These are phyloP conservation scores for Aspergillus taichungensis DNA, from an alignment of 495 filamentous ascomycete species.

Conservation along the genomic window DNA sequence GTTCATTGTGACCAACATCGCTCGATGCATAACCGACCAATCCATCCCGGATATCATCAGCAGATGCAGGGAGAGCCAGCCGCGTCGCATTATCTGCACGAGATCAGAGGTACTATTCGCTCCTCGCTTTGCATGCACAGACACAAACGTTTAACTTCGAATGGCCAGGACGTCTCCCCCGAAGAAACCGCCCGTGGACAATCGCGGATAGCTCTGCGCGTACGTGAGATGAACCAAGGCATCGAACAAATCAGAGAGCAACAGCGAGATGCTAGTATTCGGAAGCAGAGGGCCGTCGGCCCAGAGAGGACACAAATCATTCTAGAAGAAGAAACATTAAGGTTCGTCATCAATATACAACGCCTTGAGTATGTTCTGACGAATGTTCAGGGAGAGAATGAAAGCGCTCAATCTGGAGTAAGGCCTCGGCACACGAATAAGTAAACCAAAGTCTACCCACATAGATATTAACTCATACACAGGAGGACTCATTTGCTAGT, in stretches of 20 bases:
- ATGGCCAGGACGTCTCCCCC: conserved; percentile 9
- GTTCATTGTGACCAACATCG: conserved; percentile 20
- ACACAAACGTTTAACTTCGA: not conserved
- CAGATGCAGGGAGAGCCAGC: conserved; percentile 10
- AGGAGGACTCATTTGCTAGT: conserved; percentile 10
- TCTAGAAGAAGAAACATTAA: too few species aligned
- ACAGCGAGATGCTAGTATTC: too few species aligned
- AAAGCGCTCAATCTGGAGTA: conserved; percentile 8
- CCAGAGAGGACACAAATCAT: too few species aligned
- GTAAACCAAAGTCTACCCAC: too few species aligned
- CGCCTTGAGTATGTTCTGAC: not conserved
- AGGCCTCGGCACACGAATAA: not conserved
- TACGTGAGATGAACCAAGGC: too few species aligned
- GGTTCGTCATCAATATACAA: too few species aligned
- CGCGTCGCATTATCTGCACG: conserved; percentile 17
- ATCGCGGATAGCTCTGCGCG: not conserved
- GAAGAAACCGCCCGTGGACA: conserved; percentile 10
- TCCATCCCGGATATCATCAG: conserved; percentile 15
- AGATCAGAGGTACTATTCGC: conserved; percentile 14
- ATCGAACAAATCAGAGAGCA: too few species aligned
- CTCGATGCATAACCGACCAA: conserved; percentile 13
- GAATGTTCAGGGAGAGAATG: conserved; percentile 5
- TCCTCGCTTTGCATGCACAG: not conserved
- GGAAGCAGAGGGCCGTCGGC: too few species aligned
- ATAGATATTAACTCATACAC: not conserved